Evolutionary conservation across 805 yeast species (phyloP).

Genomic region (Nakazawaea peltata): DNA sequence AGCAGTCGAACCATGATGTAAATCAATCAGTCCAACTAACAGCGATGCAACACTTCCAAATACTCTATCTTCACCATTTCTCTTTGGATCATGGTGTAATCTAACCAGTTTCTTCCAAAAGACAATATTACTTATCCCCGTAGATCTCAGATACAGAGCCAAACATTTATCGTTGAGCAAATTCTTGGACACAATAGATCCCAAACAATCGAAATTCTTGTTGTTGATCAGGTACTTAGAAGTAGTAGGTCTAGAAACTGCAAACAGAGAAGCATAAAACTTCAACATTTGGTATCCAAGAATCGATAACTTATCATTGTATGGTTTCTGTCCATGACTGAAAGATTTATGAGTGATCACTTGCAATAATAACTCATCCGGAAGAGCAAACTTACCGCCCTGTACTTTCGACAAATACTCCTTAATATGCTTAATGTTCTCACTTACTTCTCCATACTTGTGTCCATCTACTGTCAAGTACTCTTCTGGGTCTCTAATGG

Average conservation of each 20-base stretch:
- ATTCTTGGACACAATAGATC: constrained; percentile 43
- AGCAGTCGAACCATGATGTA: constrained; percentile 49
- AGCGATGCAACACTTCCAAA: constrained; percentile 50
- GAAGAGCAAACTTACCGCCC: constrained; percentile 37
- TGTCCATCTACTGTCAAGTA: constrained; percentile 43
- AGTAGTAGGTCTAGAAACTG: constrained; percentile 18
- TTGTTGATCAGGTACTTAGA: constrained; percentile 34
- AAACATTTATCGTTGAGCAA: constrained; percentile 41
- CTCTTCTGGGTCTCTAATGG: constrained; percentile 62
- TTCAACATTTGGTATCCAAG: constrained; percentile 62
- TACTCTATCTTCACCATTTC: constrained; percentile 50
- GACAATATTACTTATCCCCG: constrained; percentile 41
- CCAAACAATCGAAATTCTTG: constrained; percentile 50
- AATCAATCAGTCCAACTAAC: constrained; percentile 60
- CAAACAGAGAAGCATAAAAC: constrained; percentile 36
- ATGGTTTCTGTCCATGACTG: constrained; percentile 85
- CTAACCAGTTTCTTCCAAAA: constrained; percentile 50
- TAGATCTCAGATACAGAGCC: constrained; percentile 42
- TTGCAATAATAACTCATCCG: constrained; percentile 63
- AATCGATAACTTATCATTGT: constrained; percentile 75
- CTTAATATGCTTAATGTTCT: constrained; percentile 42
- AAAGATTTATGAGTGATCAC: constrained; percentile 89
- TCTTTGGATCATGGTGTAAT: constrained; percentile 31
- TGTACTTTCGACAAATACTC: constrained; percentile 27
- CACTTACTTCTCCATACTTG: constrained; percentile 42